Evolutionary conservation across 2,329 filamentous ascomycete species (phyloP).

Genomic region (Davidsoniella virescens): DNA sequence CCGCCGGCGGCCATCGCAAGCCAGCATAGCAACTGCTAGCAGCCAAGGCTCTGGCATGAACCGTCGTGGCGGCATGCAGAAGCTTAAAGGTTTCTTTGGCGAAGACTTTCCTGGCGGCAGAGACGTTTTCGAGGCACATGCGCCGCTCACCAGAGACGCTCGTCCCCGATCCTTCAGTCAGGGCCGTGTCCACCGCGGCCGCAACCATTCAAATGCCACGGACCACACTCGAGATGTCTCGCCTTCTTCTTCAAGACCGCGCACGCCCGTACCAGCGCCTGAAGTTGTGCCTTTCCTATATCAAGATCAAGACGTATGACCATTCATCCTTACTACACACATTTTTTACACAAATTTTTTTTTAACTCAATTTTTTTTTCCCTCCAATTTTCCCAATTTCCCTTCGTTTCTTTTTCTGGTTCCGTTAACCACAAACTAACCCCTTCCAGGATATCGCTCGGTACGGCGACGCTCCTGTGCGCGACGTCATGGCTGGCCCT

Average conservation of each 20-base stretch:
- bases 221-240: conserved; percentile 60
- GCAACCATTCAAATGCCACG: conserved; percentile 65
- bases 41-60: conserved; percentile 68
- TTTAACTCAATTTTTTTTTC: conserved; percentile 8
- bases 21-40: conserved; percentile 72
- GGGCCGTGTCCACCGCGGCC: conserved; percentile 44
- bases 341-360: not conserved
- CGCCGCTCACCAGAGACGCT: conserved; percentile 41
- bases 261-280: conserved; percentile 73
- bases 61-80: conserved; percentile 53
- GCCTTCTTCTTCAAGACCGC: conserved; percentile 58
- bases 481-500: conserved; percentile 49
- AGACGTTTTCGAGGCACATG: conserved; percentile 58
- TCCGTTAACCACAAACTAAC: not conserved
- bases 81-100: conserved; percentile 81
- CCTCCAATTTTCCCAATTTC: not conserved
- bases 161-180: conserved; percentile 48
- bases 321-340: not conserved
- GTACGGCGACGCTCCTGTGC: conserved; percentile 63
- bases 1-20: conserved; percentile 66
- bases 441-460: conserved; percentile 49
- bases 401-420: conserved; percentile 9
- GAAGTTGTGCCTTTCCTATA: conserved; percentile 97
- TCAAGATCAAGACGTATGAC: conserved; percentile 62
- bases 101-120: conserved; percentile 63